phyloP scores from a whole-genome alignment of 805 yeast genomes.

The Yarrowia sp. region DNA sequence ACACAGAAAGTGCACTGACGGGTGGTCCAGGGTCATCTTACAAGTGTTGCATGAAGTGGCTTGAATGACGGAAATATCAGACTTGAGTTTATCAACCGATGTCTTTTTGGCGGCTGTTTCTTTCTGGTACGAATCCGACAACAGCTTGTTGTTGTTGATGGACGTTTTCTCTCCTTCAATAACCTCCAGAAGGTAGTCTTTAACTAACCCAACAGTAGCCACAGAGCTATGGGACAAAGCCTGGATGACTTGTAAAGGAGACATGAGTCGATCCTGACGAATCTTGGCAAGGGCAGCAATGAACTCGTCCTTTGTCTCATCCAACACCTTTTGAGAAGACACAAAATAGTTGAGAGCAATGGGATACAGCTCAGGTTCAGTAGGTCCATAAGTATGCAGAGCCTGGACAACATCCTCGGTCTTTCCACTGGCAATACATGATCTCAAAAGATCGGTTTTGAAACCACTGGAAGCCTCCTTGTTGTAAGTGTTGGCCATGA shows the following conservation, averaged over 20 bases:
- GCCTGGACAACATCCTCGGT: constrained; percentile 56
- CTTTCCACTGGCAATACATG: constrained; percentile 58
- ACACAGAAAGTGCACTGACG: constrained; percentile 82
- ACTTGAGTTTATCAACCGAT: constrained; percentile 52
- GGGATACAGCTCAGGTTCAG: constrained; percentile 63
- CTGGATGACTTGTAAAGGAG: constrained; percentile 77
- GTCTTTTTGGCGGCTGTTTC: constrained; percentile 60
- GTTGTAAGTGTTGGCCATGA: constrained; percentile 36
- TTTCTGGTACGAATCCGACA: constrained; percentile 62
- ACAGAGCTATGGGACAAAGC: constrained; percentile 59
- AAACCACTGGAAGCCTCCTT: constrained; percentile 38
- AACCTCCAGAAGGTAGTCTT: constrained; percentile 62
- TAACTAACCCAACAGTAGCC: constrained; percentile 69
- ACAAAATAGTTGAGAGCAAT: constrained; percentile 63
- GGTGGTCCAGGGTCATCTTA: constrained; percentile 63
- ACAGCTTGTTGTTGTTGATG: constrained; percentile 62
- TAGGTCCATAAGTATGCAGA: constrained; percentile 57
- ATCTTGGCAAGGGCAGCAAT: constrained; percentile 54
- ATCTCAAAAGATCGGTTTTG: constrained; percentile 64
- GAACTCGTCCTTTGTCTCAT: constrained; percentile 52
- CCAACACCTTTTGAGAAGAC: constrained; percentile 52
- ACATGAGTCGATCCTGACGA: constrained; percentile 51
- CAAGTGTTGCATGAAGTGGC: constrained; percentile 67
- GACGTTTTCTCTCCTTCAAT: constrained; percentile 61
- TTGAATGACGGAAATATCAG: constrained; percentile 54